Base-by-base conservation (phyloP, 2,329 filamentous ascomycete genomes). In the Falciphora oryzae region DNA sequence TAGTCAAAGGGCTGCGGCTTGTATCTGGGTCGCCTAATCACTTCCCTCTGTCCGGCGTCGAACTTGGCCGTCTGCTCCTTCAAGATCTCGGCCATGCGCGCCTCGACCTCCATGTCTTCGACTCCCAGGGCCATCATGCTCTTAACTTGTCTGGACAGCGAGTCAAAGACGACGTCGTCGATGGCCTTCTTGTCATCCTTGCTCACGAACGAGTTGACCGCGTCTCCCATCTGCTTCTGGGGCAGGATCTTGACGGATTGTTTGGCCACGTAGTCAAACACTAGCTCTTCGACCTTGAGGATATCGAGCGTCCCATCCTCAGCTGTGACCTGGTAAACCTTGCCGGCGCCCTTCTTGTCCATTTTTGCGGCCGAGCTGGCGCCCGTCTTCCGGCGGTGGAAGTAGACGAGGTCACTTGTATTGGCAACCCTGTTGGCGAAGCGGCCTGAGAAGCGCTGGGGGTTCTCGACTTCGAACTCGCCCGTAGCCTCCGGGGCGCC, bases 181-280 rank as follows among this genome's bases (percentile, higher is more conserved):
- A 98, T 92, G 3, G 92, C 92, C 70, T 95, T 89, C 73, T 93
- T 96, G 78, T 99, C 95, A 69, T 97, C 92, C 70, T 98, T 98
- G 74, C 93, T 89, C 31, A 99, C 92, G 71, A 95, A 99, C 67
- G 96, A 91, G 60, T 88, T 89, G 6, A 99, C 92, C 0, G 95
- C 95, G 72, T 98, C 93, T 22, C 93, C 91, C 72, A 99, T 97
- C 0, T 90, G 90, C 35, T 93, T 95, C 71, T 97, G 92, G 0
- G 95, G 95, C 0, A 99, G 82, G 61, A 99, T 95, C 65, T 93
- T 96, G 38, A 99, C 85, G 0, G 92, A 93, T 71, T 98, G 93
- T 0, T 91, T 90, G 0, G 86, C 85, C 3, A 99, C 83, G 70
- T 93, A 97, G 69, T 98, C 93, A 62, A 89, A 85, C 0, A 99